phyloP scores from a whole-genome alignment of 2,329 filamentous ascomycete species.

The Xylaria sp. region DNA sequence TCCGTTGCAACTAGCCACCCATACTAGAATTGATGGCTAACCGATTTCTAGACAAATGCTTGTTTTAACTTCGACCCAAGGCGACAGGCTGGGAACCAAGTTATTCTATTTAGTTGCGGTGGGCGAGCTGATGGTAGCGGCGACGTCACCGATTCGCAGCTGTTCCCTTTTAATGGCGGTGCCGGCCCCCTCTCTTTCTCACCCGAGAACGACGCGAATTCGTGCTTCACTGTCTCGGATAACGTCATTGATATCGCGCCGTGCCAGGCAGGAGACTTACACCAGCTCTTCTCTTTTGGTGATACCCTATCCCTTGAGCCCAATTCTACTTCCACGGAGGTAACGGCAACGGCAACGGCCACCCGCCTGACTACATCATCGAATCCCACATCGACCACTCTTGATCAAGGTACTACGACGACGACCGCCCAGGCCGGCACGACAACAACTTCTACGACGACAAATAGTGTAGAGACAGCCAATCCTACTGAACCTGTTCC shows the following conservation, averaged over 20 bases:
- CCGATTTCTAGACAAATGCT: conserved; percentile 58
- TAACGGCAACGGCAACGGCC: background rate
- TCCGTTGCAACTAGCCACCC: conserved; percentile 39
- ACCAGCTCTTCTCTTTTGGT: conserved; percentile 56
- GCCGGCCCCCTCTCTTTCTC: conserved; percentile 56
- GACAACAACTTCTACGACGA: conserved; percentile 17
- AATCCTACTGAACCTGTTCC: conserved; percentile 57
- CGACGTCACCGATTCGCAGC: conserved; percentile 61
- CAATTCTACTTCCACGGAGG: conserved; percentile 19
- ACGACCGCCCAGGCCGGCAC: background rate
- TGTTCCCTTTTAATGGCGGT: conserved; percentile 59
- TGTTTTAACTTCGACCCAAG: conserved; percentile 68
- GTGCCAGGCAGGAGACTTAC: conserved; percentile 54
- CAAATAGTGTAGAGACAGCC: conserved; percentile 39
- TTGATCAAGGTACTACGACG: conserved; percentile 12
- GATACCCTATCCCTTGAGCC: conserved; percentile 30
- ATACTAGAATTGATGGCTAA: conserved; percentile 8
- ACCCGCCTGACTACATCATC: conserved; percentile 1
- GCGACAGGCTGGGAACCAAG: conserved; percentile 61
- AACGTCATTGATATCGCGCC: conserved; percentile 56
- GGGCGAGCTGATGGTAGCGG: conserved; percentile 66
- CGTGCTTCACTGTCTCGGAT: conserved; percentile 59
- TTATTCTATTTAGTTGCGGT: conserved; percentile 67
- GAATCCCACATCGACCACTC: conserved; percentile 12
- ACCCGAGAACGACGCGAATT: conserved; percentile 57